Evolutionary conservation across 352 stramenopile species (phyloP).

Genomic region (Blastocystis sp.): DNA sequence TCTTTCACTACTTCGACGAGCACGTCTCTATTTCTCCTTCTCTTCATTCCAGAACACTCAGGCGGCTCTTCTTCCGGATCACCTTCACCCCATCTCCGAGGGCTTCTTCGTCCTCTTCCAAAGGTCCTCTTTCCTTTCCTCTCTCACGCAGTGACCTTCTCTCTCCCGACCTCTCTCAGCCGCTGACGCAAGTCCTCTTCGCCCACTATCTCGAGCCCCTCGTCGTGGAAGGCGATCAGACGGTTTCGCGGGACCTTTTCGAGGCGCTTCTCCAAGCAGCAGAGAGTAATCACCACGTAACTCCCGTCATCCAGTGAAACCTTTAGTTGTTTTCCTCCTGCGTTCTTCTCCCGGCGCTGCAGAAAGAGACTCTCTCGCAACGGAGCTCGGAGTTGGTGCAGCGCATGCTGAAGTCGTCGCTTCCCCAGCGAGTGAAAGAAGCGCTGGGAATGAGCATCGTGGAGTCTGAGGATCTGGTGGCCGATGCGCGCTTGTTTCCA

Average conservation of each 20-base stretch:
- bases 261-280: background rate
- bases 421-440: background rate
- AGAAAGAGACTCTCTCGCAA: background rate
- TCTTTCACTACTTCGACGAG: background rate
- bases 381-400: background rate
- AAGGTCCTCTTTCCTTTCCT: background rate
- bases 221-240: background rate
- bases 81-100: background rate
- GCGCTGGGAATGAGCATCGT: background rate
- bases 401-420: background rate
- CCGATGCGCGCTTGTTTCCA: background rate
- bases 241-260: slow-evolving; percentile 10
- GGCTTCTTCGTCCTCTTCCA: background rate
- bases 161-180: background rate
- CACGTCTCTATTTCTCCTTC: background rate
- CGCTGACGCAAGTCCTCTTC: background rate
- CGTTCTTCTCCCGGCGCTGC: background rate
- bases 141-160: background rate
- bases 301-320: background rate
- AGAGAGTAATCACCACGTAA: background rate
- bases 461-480: background rate
- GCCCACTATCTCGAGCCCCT: background rate
- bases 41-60: too few species aligned
- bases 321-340: background rate
- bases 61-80: too few species aligned